Base-by-base conservation (phyloP, 1,139 yeast species). In the Pichia sp. region DNA sequence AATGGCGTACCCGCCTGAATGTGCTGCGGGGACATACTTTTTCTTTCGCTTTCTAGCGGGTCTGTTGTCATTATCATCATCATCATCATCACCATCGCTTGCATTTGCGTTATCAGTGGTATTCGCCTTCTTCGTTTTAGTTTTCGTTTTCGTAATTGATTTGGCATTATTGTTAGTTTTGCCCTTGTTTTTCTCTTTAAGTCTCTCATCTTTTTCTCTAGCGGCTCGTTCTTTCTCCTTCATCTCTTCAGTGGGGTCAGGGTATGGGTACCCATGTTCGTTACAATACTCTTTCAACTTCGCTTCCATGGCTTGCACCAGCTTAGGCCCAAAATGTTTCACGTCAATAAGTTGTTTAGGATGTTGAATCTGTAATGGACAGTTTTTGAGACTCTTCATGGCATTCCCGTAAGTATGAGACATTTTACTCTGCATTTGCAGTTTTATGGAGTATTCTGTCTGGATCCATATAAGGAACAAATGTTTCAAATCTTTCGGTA, bases 1-100 rank as follows among this genome's bases (percentile, higher is more conserved):
- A 6, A 91, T 82, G 0, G 94, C 96, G 60, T 83, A 91, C 0
- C 87, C 93, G 0, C 97, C 96, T 0, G 94, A 76, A 28, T 93
- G 63, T 44, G 75, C 76, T 31, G 69, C 67, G 1, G 98, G 98
- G 0, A 88, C 69, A 54, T 85, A 91, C 29, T 59, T 63, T 39
- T 67, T 63, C 25, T 53, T 63, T 29, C 55, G 40, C 37, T 40
- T 37, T 18, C 24, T 33, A 9, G 51, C 54, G n/a, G n/a, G n/a
- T n/a, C 10, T 15, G 26, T 34, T 15, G n/a, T 13, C 22, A 11
- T 14, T 15, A 11, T 19, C 11, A 15, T 21, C 33, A 21, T 12
- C 12, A 18, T 30, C 33, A 17, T 9, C 15, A 3, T 25, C 27
- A 6, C 17, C 11, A 6, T 23, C 24, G 9, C 24, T 13, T n/a